Base-by-base conservation (phyloP, 2,329 filamentous ascomycete species). In the Colletotrichum godetiae region DNA sequence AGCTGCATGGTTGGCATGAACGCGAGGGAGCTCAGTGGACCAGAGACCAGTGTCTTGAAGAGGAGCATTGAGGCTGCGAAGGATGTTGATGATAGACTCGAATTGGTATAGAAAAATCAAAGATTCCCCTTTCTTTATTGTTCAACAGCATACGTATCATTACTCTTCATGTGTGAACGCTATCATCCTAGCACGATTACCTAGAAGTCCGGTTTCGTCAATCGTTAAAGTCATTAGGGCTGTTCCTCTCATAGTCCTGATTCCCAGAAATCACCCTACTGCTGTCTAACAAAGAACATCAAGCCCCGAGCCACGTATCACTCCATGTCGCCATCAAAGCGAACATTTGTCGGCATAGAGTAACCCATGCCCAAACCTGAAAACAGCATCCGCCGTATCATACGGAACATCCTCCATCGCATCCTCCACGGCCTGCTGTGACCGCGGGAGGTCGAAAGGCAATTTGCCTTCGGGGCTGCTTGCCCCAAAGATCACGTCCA, bases 401-500 rank as follows among this genome's bases (percentile, higher is more conserved):
- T 76, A 82, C 0, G 79, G 76, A 12, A 80, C 75, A 58, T 82
- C 80, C 42, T 79, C 78, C 15, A 63, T 73, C 0, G 75, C 73
- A 10, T 76, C 80, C 58, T 82, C 80, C 0, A 86, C 86, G 1
- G 86, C 86, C 57, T 78, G 80, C 74, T 82, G 81, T 6, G 84
- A 86, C 12, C 83, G 76, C 0, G 87, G 86, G 42, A 88, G 67
- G 76, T 88, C 86, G 76, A 87, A 86, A 0, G 85, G 85, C 67
- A 86, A 72, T 76, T 79, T 82, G 0, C 86, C 86, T 68, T 82
- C 76, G 0, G 86, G 86, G 13, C 77, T 76, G 8, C 79, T 80
- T 2, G 80, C 75, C 0, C 79, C 80, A 65, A 87, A 85, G 0
- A 87, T 53, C 0, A 87, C 80, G 72, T 86, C 85, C 4, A 88